Percentiles rank a stretch among this genome's conserved stretches.
These are phyloP conservation scores for Lipomyces sp. DNA, from an alignment of 805 yeast genomes.

Conservation along the genomic window DNA sequence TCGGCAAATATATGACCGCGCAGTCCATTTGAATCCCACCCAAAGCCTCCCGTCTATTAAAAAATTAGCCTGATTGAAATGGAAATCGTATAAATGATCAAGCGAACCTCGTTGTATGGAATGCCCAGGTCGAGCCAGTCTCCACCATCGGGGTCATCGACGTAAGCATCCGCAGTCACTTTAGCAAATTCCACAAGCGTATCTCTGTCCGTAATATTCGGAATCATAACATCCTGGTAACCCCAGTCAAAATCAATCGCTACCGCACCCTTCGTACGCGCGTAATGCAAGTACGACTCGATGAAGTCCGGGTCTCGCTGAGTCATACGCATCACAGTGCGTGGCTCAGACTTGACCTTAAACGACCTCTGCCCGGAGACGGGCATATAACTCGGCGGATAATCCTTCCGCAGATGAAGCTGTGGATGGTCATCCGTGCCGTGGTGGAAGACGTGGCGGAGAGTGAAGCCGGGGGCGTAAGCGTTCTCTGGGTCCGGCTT, in stretches of 20 bases:
- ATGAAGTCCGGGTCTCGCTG: slow-evolving; percentile 58
- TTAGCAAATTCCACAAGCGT: slow-evolving; percentile 74
- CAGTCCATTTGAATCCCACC: slow-evolving; percentile 84
- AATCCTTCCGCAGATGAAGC: slow-evolving; percentile 22
- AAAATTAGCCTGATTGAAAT: not conserved
- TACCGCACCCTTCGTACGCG: slow-evolving; percentile 35
- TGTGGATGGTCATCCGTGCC: slow-evolving; percentile 21
- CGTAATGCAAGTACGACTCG: slow-evolving; percentile 62
- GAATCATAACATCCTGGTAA: slow-evolving; percentile 44
- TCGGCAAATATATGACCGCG: slow-evolving; percentile 87
- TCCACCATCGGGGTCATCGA: slow-evolving; percentile 67
- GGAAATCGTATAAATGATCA: not conserved
- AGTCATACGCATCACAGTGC: slow-evolving; percentile 38
- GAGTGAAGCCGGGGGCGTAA: slow-evolving; percentile 24
- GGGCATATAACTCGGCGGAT: slow-evolving; percentile 6
- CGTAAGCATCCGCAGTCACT: slow-evolving; percentile 91
- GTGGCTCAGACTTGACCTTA: slow-evolving; percentile 8
- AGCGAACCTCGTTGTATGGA: slow-evolving; percentile 25
- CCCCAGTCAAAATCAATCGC: slow-evolving; percentile 22
- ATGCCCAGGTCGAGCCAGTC: slow-evolving; percentile 77
- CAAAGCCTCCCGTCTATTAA: slow-evolving; percentile 52
- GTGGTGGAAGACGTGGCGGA: slow-evolving; percentile 26
- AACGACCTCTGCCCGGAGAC: slow-evolving; percentile 11
- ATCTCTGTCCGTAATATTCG: slow-evolving; percentile 70
- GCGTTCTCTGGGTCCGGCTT: not conserved